A percentile compares a stretch with the other conserved stretches of the same genome.
Evolutionary conservation across 352 stramenopile species (phyloP).

Genomic region (Globisporangium middletonii): DNA sequence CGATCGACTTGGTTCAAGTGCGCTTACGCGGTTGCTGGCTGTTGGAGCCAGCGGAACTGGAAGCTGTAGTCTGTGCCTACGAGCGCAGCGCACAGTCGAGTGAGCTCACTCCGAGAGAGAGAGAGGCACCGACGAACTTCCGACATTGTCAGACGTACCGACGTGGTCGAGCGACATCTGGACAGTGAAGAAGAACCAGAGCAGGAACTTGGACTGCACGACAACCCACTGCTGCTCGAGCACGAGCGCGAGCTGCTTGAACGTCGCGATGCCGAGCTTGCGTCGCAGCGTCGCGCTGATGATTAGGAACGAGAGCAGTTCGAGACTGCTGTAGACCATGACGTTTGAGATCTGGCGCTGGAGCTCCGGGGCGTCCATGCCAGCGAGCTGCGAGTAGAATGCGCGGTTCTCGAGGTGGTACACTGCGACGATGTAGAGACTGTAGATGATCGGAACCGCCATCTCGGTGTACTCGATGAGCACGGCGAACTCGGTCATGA

Average conservation of each 20-base stretch:
- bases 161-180: too few relatives aligned
- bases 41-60: not conserved
- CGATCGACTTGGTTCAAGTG: too few relatives aligned
- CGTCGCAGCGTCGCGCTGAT: too few relatives aligned
- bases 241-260: slow-evolving; percentile 28
- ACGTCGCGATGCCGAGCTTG: slow-evolving; percentile 18
- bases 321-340: slow-evolving; percentile 23
- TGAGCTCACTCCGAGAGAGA: too few relatives aligned
- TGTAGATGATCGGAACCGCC: slow-evolving; percentile 11
- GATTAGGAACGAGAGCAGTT: slow-evolving; percentile 30
- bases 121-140: too few relatives aligned
- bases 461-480: slow-evolving; percentile 13
- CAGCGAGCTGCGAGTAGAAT: too few relatives aligned
- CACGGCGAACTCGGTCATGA: slow-evolving; percentile 9
- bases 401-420: slow-evolving; percentile 3
- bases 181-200: too few relatives aligned
- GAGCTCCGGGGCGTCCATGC: not conserved
- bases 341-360: slow-evolving; percentile 11
- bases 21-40: too few relatives aligned
- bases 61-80: too few relatives aligned
- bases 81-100: too few relatives aligned
- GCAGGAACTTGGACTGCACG: too few relatives aligned
- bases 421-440: not conserved
- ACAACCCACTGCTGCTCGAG: slow-evolving; percentile 19
- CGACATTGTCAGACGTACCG: too few relatives aligned